Percentiles rank a stretch among this genome's conserved stretches.
Evolutionary conservation across 106 monocot genomes (phyloP).

Genomic region (Allium fistulosum): DNA sequence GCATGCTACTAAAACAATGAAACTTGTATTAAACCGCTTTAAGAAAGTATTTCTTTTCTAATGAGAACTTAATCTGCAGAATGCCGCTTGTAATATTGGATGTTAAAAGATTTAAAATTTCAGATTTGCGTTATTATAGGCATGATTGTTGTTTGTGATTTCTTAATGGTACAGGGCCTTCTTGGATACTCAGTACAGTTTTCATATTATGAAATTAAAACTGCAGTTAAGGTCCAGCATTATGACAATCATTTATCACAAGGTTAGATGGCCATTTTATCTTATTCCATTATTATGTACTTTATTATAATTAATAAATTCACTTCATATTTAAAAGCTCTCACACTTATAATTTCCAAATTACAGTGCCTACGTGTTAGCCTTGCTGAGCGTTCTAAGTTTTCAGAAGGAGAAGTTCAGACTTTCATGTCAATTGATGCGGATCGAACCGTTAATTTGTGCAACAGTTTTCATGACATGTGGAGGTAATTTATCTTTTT

Average conservation of each 20-base stretch:
- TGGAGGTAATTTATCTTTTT: constrained; percentile 68
- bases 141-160: not conserved
- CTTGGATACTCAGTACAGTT: constrained; percentile 89
- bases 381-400: constrained; percentile 70
- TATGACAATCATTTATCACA: constrained; percentile 72
- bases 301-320: not conserved
- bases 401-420: constrained; percentile 98
- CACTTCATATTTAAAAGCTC: not conserved
- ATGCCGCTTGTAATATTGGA: too few species aligned
- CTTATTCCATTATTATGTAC: not conserved
- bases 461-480: constrained; percentile 94
- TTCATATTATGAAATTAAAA: constrained; percentile 60
- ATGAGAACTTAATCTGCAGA: too few species aligned
- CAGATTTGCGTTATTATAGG: too few species aligned
- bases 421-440: constrained; percentile 97
- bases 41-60: too few species aligned
- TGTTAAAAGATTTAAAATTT: too few species aligned
- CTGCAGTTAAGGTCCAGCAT: constrained; percentile 79
- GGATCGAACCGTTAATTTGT: constrained; percentile 77
- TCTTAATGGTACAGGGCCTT: constrained; percentile 57
- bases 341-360: constrained; percentile 5
- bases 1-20: too few species aligned
- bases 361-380: constrained; percentile 64
- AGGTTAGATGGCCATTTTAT: constrained; percentile 32
- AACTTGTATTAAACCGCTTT: too few species aligned